Conservation (phyloP, 148 eudicot genomes). For the Fagopyrum tataricum region DNA sequence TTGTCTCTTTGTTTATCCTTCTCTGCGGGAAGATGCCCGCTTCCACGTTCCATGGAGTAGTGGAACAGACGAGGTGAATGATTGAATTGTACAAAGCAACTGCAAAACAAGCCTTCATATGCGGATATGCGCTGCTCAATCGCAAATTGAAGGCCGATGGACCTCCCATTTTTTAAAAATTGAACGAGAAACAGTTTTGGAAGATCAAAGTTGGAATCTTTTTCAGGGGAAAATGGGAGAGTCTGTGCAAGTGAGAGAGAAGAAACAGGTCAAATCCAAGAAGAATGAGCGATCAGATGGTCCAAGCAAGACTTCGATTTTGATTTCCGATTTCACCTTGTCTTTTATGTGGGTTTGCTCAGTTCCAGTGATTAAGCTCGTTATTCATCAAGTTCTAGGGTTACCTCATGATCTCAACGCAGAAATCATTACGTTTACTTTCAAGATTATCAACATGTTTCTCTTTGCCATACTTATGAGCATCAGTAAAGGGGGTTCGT, state of each 20-base stretch:
- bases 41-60: conserved; percentile 6
- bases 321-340: conserved; percentile 44
- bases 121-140: neutral
- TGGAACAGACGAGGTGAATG: neutral
- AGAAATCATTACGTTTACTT: conserved; percentile 32
- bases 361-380: conserved; percentile 43
- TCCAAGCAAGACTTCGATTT: conserved; percentile 14
- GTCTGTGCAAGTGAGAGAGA: conserved; percentile 11
- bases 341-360: conserved; percentile 83
- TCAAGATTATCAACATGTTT: conserved; percentile 53
- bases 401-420: conserved; percentile 30
- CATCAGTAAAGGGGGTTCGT: conserved; percentile 49
- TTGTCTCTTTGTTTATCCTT: neutral
- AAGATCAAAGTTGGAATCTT: neutral
- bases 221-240: neutral
- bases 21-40: conserved; percentile 4
- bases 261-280: conserved; percentile 8
- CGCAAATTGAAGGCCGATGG: neutral
- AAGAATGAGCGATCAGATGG: conserved; percentile 1
- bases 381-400: conserved; percentile 39
- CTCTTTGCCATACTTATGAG: conserved; percentile 50
- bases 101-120: neutral
- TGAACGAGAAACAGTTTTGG: neutral
- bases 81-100: neutral
- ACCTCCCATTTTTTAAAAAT: neutral